Base-by-base conservation (phyloP, 2,329 filamentous ascomycete genomes). In the Fusarium sp. region DNA sequence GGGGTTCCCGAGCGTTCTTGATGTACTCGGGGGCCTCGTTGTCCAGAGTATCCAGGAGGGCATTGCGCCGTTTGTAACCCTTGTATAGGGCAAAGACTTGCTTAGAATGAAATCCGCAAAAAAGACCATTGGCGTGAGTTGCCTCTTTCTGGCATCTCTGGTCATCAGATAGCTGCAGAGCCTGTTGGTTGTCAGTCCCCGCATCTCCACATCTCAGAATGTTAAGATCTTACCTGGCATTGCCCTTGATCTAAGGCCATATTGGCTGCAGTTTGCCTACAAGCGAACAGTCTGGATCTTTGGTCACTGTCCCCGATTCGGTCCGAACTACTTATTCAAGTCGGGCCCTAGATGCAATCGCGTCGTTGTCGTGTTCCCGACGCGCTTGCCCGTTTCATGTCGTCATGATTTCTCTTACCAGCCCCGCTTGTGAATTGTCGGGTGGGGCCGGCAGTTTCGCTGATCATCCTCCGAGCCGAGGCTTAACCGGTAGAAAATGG, bases 61-160 rank as follows among this genome's bases (percentile, higher is more conserved):
- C 73, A 66, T 80, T 80, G 11, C 76, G 77, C 18, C 69, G 67
- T n/a, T 80, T 79, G 38, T 80, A 80, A 20, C 78, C 75, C 20
- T 66, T 71, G 33, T 80, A 79, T 2, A 80, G 45, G 0, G 67
- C 77, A 54, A 64, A 71, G 1, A 72, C 77, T 31, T 80, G 78
- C 20, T 68, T 76, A 0, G 77, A 65, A 31, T 79, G 78, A 18
- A 76, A 71, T n/a, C 57, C 31, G 25, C 78, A 80, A n/a, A 80
- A 80, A 47, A 80, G 66, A 14, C 65, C 61, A 31, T 76, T 73
- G 8, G 75, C 73, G 13, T 77, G 66, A 11, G 78, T 78, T 22
- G 76, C 76, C 27, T 77, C 68, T 89, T 93, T 6, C 81, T 92
- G 58, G 89, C 86, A 64, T 92, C 95, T 73, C 91, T 97, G 61